Conservation (phyloP, 164 flowering plant species). For the Litsea cubeba region DNA sequence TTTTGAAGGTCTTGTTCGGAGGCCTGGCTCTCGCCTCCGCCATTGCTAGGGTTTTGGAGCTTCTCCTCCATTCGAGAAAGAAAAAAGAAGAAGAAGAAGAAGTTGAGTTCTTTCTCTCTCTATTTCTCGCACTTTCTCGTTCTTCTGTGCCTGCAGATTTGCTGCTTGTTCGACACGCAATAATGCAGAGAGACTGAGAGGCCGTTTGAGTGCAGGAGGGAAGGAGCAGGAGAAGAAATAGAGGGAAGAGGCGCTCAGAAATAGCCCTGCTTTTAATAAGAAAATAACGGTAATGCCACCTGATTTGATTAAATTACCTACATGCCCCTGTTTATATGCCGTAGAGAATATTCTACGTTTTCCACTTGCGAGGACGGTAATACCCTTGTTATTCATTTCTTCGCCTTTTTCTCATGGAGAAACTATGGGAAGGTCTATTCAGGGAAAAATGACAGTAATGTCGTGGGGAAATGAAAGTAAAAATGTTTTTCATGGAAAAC, state of each 20-base stretch:
- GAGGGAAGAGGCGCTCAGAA: not conserved
- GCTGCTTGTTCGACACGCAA: slow-evolving; percentile 10
- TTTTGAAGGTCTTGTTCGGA: slow-evolving; percentile 18
- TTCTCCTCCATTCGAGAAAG: not conserved
- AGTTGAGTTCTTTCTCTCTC: not conserved
- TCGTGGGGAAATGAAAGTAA: too few relatives aligned
- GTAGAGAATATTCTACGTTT: not conserved
- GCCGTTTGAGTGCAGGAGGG: not conserved
- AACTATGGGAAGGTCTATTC: too few relatives aligned
- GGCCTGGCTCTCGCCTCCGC: slow-evolving; percentile 8
- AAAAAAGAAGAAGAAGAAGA: not conserved
- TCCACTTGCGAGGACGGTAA: not conserved
- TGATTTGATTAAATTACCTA: not conserved
- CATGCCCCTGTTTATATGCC: not conserved
- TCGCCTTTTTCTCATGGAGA: too few relatives aligned
- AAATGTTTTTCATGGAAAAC: too few relatives aligned
- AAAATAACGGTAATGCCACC: slow-evolving; percentile 2
- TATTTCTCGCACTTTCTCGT: not conserved
- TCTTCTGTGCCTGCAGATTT: not conserved
- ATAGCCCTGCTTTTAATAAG: not conserved
- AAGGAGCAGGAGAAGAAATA: not conserved
- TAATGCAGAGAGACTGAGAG: not conserved
- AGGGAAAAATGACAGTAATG: too few relatives aligned
- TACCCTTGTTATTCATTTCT: not conserved
- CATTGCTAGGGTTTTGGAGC: slow-evolving; percentile 19